Base-by-base conservation (phyloP, 495 filamentous ascomycete genomes). In the Staphylotrichum longicolle region DNA sequence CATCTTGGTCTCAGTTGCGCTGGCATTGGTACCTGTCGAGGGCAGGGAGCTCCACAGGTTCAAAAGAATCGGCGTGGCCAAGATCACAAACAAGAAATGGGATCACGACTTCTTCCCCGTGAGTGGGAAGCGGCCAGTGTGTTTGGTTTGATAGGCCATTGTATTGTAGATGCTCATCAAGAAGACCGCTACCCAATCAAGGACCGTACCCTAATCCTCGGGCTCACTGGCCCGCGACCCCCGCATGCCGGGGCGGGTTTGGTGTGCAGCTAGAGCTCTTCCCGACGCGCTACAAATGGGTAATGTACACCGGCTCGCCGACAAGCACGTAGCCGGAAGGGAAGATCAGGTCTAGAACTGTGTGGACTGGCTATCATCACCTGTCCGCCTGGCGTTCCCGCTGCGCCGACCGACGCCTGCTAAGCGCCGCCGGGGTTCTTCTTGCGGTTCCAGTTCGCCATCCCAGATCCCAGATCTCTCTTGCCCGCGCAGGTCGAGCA, bases 401-500 rank as follows among this genome's bases (percentile, higher is more conserved):
- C 1, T 27, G 20, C 20, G 20, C 20, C 30, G 2, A 9, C 40
- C 4, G 37, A 6, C 52, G 27, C 54, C 35, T 4, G 4, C 37
- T 56, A 41, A 34, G 32, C 34, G 12, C 10, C 45, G 8, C 11
- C 52, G 2, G 5, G 7, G 27, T 2, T 39, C 9, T 55, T 33
- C 58, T 67, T 69, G 14, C 55, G 48, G 1, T 34, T 9, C 67
- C 67, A 69, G 46, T 68, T 45, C 20, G 20, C 30, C 52, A 57
- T 65, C 0, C 50, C 48, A 0, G 44, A 10, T 8, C 46, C 30
- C 1, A 65, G 37, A 3, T 56, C 57, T 39, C 33, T 60, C 57
- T 61, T 63, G 3, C 27, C 48, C 10, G 65, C 67, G 12, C 67
- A 69, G 2, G 48, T 61, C 6, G 58, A 54, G 37, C 67, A 68